Base-by-base conservation (phyloP, 139 green algal genomes). In the Asterochloris sp. region DNA sequence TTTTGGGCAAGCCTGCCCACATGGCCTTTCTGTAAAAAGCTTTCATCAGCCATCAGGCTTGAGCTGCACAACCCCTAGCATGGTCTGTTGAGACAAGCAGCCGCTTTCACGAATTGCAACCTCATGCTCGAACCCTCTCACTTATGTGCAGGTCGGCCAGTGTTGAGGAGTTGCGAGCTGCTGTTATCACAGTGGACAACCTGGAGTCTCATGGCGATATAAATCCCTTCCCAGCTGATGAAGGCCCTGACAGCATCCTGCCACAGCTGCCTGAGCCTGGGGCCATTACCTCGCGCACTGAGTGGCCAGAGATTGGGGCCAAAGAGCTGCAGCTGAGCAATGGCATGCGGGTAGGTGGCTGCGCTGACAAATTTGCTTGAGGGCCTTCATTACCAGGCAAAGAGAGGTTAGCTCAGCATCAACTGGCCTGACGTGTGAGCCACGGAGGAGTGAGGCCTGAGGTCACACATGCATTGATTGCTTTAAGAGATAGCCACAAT, bases 291-390 rank as follows among this genome's bases (percentile, higher is more conserved):
- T 69, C 24, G 16, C 60, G 79, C 19, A 76, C 67, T 24, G 38
- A 85, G 69, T 80, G 66, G 28, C 85, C 79, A 12, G 71, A 85
- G 29, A 67, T 96, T 61, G 88, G 83, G 1, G 87, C 85, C 1
- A 91, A 71, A 9, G 92, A 96, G 83, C 69, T 97, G 47, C 81
- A 74, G n/a, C 88, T 98, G 21, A 83, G 29, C 78, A 98, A 98
- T 75, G 95, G 95, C 73, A 95, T 98, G 92, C 82, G 87, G 15
- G 86, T 98, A 28, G 28, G 77, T 54, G 38, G 38, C 38, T 10
- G 38, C 4, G 38, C 38, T 54, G 38, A 54, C 38, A 54, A 54
- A 6, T 6, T 54, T 2, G 38, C 38, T 54, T 2, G 2, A 6
- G 38, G 2, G 38, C 38, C 38, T 54, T 54, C 38, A 54, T 54